Evolutionary conservation across 2,329 filamentous ascomycete genomes (phyloP), one percentile per base, ranked within the genome.

Genomic region (Bipolaris gigantea): DNA sequence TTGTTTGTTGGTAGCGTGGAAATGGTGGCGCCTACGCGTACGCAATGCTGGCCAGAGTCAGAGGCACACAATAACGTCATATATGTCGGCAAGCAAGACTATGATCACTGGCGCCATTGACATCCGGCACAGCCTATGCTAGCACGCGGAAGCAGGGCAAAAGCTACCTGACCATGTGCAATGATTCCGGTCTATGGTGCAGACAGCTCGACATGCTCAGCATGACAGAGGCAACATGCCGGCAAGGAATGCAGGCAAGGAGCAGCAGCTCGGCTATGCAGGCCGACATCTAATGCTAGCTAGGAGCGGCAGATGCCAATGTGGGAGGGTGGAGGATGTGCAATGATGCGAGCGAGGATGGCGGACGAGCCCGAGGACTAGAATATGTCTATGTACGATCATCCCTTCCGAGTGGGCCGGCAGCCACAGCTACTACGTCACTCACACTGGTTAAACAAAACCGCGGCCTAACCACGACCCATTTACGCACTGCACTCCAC

Each of bases 381-480:
- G 27, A 30, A 10, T 30, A 21, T 5, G 21, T 21, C 3, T 21
- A 30, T 30, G 27, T 30, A 59, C 55, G 59, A 56, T 53, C 50
- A 41, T 36, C 50, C 54, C 50, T 52, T 43, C 43, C 46, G 39
- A 18, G 43, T 49, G 45, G 43, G 45, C 30, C 57, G 23, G 48
- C 23, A 38, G 48, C n/a, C 10, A 44, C 27, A 30, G 27, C 27
- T 59, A 66, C 27, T 59, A 66, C 62, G 60, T 65, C 65, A 64
- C 64, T 41, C 48, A 44, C 30, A 48, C 46, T 50, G 33, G 38
- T 50, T 56, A 57, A 66, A 67, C 65, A 67, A 66, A 70, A 65
- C 50, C 50, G 55, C 50, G 50, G 54, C 41, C 51, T 55, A 21
- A 57, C 57, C 56, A 59, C 54, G 44, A 50, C 55, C 44, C 16